A percentile compares a stretch with the other conserved stretches of the same genome.
Evolutionary conservation across 805 yeast species (phyloP).

Genomic region (Saccharomycodes ludwigii): DNA sequence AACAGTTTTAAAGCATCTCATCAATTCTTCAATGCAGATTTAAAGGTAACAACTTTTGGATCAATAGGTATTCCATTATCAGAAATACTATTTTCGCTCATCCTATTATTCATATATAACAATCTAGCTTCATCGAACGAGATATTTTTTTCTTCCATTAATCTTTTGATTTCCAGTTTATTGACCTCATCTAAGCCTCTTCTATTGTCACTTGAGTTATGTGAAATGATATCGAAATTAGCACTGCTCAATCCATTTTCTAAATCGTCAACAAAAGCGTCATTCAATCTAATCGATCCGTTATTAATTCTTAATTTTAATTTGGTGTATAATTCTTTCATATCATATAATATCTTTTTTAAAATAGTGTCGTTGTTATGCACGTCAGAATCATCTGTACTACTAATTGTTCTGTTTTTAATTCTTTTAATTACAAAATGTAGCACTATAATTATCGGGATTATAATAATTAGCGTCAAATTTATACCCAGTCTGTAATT

Average conservation of each 20-base stretch:
- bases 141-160: conserved; percentile 41
- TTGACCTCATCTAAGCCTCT: conserved; percentile 48
- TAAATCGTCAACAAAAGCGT: conserved; percentile 34
- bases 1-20: no score
- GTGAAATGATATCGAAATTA: conserved; percentile 38
- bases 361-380: no score
- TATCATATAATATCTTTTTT: no score
- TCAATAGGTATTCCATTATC: conserved; percentile 59
- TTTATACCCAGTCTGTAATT: no score
- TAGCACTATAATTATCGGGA: no score
- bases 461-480: no score
- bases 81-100: conserved; percentile 42
- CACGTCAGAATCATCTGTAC: no score
- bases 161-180: conserved; percentile 34
- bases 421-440: no score
- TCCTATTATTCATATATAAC: conserved; percentile 31
- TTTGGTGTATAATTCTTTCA: no score
- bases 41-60: conserved; percentile 46
- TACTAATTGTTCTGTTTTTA: no score
- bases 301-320: no score
- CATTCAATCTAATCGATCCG: conserved; percentile 15
- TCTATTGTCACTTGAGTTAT: conserved; percentile 42
- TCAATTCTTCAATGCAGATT: no score
- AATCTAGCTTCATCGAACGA: conserved; percentile 63
- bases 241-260: conserved; percentile 48